Conservation (phyloP, 2,329 filamentous ascomycete genomes). For the Hymenoscyphus fructigenus region DNA sequence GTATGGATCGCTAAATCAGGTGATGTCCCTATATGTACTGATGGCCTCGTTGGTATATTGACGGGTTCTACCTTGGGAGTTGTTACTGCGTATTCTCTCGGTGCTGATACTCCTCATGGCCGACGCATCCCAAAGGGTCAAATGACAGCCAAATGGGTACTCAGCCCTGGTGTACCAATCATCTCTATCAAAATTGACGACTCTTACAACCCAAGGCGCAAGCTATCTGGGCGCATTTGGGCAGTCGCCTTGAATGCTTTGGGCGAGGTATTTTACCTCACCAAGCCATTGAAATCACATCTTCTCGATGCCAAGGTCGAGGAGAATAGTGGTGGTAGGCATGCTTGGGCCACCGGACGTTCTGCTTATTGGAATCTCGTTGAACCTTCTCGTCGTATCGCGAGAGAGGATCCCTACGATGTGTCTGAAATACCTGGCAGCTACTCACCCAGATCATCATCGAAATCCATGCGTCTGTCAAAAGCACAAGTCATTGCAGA, state of each 20-base stretch:
- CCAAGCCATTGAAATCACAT: slow-evolving; percentile 61
- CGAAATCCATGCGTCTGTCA: slow-evolving; percentile 68
- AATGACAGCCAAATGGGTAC: slow-evolving; percentile 82
- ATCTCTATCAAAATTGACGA: slow-evolving; percentile 82
- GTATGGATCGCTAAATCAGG: slow-evolving; percentile 89
- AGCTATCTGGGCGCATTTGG: slow-evolving; percentile 73
- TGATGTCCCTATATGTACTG: slow-evolving; percentile 67
- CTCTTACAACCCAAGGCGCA: slow-evolving; percentile 70
- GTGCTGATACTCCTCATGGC: slow-evolving; percentile 52
- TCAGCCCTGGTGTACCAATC: slow-evolving; percentile 92
- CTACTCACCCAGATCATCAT: slow-evolving; percentile 79
- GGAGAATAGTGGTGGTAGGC: slow-evolving; percentile 57
- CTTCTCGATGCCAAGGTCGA: slow-evolving; percentile 44
- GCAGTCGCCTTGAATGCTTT: slow-evolving; percentile 92
- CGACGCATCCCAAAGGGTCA: slow-evolving; percentile 70
- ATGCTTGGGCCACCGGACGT: slow-evolving; percentile 79
- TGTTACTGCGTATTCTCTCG: slow-evolving; percentile 78
- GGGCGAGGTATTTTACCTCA: slow-evolving; percentile 86
- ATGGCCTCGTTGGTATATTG: slow-evolving; percentile 78
- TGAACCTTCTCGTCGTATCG: slow-evolving; percentile 72
- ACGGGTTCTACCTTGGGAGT: slow-evolving; percentile 81
- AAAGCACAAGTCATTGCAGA: slow-evolving; percentile 72
- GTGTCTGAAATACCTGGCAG: slow-evolving; percentile 66
- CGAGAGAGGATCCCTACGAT: slow-evolving; percentile 71
- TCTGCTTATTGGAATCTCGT: slow-evolving; percentile 78